These are phyloP conservation scores for Aristolochia californica DNA, from an alignment of 164 flowering plant genomes.

Conservation along the genomic window DNA sequence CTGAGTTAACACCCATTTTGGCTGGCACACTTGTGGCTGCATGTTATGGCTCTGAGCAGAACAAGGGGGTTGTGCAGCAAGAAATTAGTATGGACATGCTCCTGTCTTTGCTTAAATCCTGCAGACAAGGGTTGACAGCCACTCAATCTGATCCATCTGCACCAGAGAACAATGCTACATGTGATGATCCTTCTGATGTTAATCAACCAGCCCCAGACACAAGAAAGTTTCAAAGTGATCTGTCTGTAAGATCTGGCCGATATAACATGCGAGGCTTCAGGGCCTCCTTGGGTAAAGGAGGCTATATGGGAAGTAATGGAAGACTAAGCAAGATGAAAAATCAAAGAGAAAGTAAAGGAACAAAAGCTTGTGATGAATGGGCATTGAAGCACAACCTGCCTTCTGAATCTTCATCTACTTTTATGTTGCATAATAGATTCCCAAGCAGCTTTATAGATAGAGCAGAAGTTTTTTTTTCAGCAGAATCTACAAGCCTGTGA, in stretches of 20 bases:
- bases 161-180: slow-evolving; percentile 11
- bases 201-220: slow-evolving; percentile 30
- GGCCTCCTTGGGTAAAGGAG: slow-evolving; percentile 26
- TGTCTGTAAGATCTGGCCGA: slow-evolving; percentile 28
- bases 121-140: slow-evolving; percentile 36
- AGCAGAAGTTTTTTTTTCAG: slow-evolving; percentile 68
- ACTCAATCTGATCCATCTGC: slow-evolving; percentile 17
- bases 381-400: slow-evolving; percentile 25
- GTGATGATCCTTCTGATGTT: slow-evolving; percentile 29
- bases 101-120: slow-evolving; percentile 61
- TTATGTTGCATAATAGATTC: slow-evolving; percentile 62
- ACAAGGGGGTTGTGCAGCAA: slow-evolving; percentile 68
- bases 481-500: slow-evolving; percentile 12
- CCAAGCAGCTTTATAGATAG: slow-evolving; percentile 56
- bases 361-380: slow-evolving; percentile 40
- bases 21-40: slow-evolving; percentile 80
- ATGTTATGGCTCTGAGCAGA: slow-evolving; percentile 83
- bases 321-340: slow-evolving; percentile 40
- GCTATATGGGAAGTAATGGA: slow-evolving; percentile 17
- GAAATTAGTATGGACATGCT: slow-evolving; percentile 90
- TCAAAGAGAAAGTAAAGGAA: slow-evolving; percentile 41
- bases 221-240: slow-evolving; percentile 36
- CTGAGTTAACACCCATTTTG: slow-evolving; percentile 73
- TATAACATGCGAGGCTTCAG: slow-evolving; percentile 21
- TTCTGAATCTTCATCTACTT: slow-evolving; percentile 23